Percentiles rank a stretch among this genome's conserved stretches.
Evolutionary conservation across 495 filamentous ascomycete species (phyloP).

Genomic region (Aspergillus indologenus): DNA sequence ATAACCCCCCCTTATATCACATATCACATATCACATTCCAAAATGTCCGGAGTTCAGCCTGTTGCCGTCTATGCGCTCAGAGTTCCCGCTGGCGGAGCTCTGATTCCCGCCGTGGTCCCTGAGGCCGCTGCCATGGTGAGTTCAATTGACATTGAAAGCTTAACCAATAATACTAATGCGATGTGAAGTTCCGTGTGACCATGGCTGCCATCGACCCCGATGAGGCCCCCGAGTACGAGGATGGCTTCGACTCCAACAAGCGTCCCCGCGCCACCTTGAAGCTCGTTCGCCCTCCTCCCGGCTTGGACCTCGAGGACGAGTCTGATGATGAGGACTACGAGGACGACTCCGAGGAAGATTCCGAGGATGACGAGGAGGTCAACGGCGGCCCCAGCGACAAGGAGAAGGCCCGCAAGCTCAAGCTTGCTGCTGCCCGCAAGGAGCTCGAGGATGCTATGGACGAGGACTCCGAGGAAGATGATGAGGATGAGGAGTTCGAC

Average conservation of each 20-base stretch:
- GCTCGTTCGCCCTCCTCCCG: slow-evolving; percentile 67
- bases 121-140: slow-evolving; percentile 79
- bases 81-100: slow-evolving; percentile 73
- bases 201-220: slow-evolving; percentile 98
- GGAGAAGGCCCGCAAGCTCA: slow-evolving; percentile 79
- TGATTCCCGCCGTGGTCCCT: slow-evolving; percentile 65
- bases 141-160: slow-evolving; percentile 22
- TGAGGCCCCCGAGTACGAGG: slow-evolving; percentile 63
- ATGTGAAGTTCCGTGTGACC: slow-evolving; percentile 96
- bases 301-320: slow-evolving; percentile 49
- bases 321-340: slow-evolving; percentile 64
- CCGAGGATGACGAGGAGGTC: slow-evolving; percentile 64
- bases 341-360: slow-evolving; percentile 63
- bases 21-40: slow-evolving; percentile 15
- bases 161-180: too few relatives aligned
- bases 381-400: slow-evolving; percentile 91
- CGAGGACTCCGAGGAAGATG: slow-evolving; percentile 58
- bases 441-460: slow-evolving; percentile 62
- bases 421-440: slow-evolving; percentile 62
- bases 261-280: slow-evolving; percentile 81
- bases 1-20: slow-evolving; percentile 7
- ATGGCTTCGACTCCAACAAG: slow-evolving; percentile 56
- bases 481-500: slow-evolving; percentile 52
- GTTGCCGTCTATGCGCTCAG: slow-evolving; percentile 87
- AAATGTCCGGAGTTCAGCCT: slow-evolving; percentile 61